A percentile compares a stretch with the other conserved stretches of the same genome.
These are phyloP conservation scores for Hanseniaspora osmophila DNA, from an alignment of 805 yeast genomes.

Conservation along the genomic window DNA sequence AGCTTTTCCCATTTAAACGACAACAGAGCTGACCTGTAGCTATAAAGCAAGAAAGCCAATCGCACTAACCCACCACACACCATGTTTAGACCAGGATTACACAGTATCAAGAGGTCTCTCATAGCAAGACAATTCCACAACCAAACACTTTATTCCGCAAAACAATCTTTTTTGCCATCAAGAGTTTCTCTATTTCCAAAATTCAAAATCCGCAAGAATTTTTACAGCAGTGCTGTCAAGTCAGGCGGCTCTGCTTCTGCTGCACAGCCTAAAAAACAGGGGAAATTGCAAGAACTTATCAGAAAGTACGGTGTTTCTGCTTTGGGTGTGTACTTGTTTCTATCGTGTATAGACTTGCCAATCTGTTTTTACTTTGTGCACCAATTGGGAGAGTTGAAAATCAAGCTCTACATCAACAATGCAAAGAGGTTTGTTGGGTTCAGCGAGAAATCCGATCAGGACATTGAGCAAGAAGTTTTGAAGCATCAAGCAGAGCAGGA, in stretches of 20 bases:
- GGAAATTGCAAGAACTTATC: slow-evolving; percentile 40
- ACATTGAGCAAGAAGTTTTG: slow-evolving; percentile 24
- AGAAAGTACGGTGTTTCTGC: slow-evolving; percentile 88
- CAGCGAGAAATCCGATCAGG: slow-evolving; percentile 32
- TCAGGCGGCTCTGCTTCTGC: neutral
- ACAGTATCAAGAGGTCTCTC: too few species aligned
- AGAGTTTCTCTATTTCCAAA: too few species aligned
- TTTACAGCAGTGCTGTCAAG: too few species aligned
- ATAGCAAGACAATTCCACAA: too few species aligned
- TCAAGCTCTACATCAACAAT: slow-evolving; percentile 49
- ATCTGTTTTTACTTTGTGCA: slow-evolving; percentile 72
- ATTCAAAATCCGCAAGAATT: too few species aligned
- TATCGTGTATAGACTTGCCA: slow-evolving; percentile 67
- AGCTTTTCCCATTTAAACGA: too few species aligned
- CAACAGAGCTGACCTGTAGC: too few species aligned
- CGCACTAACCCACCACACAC: too few species aligned
- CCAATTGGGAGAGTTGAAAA: slow-evolving; percentile 71
- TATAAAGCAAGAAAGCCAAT: too few species aligned
- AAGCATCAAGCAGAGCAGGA: slow-evolving; percentile 9
- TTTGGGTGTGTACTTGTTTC: slow-evolving; percentile 62
- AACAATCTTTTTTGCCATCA: too few species aligned
- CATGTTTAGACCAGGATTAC: too few species aligned
- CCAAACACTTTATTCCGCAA: too few species aligned
- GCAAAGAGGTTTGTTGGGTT: slow-evolving; percentile 50
- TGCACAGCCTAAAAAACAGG: slow-evolving; percentile 2